Conservation (phyloP, 305 asterid genomes). For the Caryopteris hybrid region DNA sequence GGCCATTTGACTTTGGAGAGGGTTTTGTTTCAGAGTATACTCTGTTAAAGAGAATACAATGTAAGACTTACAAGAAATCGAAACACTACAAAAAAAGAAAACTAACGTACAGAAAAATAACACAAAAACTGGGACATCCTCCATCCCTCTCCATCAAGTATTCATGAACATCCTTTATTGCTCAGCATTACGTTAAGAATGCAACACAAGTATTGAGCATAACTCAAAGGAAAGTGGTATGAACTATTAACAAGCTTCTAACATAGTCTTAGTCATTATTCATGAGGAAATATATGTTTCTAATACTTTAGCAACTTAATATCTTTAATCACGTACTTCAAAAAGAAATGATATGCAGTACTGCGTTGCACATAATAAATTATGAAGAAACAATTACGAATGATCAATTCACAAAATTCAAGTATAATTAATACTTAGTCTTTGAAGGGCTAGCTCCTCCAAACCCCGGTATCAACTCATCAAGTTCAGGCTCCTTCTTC, state of each 20-base stretch:
- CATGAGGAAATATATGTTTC: neutral
- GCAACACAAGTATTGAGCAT: neutral
- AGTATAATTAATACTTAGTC: conserved; percentile 19
- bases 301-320: neutral
- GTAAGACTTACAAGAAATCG: neutral
- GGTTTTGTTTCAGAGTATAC: conserved; percentile 21
- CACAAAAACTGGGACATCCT: neutral
- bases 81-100: neutral
- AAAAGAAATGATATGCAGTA: neutral
- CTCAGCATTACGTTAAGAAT: neutral
- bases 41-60: conserved; percentile 31
- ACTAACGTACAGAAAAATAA: neutral
- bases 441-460: conserved; percentile 39
- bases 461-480: conserved; percentile 58
- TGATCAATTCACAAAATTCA: conserved; percentile 10
- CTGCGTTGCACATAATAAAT: neutral
- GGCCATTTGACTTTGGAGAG: conserved; percentile 32
- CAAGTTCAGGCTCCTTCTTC: conserved; percentile 30
- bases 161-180: neutral
- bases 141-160: neutral
- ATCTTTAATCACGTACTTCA: neutral
- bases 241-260: neutral
- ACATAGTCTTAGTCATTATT: neutral
- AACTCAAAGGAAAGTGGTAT: neutral
- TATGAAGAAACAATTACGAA: neutral